Evolutionary conservation across 768 basidiomycete genomes (phyloP), one percentile per base, ranked within the genome.

Genomic region (Boletus fagicola): DNA sequence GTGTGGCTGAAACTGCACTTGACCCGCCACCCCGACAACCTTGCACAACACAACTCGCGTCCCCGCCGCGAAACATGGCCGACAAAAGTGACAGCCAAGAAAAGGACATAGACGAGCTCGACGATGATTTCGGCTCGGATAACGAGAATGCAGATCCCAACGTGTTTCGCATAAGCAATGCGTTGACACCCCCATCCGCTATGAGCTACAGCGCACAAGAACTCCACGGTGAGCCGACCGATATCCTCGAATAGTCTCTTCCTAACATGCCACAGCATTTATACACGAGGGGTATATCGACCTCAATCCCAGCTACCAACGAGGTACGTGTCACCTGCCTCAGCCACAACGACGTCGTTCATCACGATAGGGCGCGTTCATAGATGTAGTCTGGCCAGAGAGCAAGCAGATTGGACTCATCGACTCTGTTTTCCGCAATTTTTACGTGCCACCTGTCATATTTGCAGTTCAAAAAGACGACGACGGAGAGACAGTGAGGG

Each of bases 361-460:
- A 54, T 50, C 49, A 2, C 53, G 24, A 52, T 39, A 46, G 30
- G 24, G 15, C 22, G 49, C 28, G 22, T 50, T 9, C 50, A 18
- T 44, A 92, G 90, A 88, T 54, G 77, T 92, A 20, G 90, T 92
- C 3, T 92, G 91, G 90, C 78, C 86, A 0, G 80, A 81, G 52
- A 68, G 69, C 45, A 91, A 91, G 63, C 87, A 91, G 62, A 77
- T 76, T 59, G 75, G 73, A 44, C 72, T 84, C 46, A 72, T 84
- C 9, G 78, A 82, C 61, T 83, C 80, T 0, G 73, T 81, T 18
- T 80, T 77, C 45, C 74, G 77, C 54, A 81, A 89, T 75, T 77
- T 72, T 74, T 80, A 81, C 60, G 73, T 82, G 6, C 80, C 81
- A 0, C 81, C 79, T 0, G 69, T 83, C 43, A 76, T 84, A 43